Evolutionary conservation across 78 protist species (phyloP), one percentile per base, ranked within the genome.

Genomic region (Bodo saltans): DNA sequence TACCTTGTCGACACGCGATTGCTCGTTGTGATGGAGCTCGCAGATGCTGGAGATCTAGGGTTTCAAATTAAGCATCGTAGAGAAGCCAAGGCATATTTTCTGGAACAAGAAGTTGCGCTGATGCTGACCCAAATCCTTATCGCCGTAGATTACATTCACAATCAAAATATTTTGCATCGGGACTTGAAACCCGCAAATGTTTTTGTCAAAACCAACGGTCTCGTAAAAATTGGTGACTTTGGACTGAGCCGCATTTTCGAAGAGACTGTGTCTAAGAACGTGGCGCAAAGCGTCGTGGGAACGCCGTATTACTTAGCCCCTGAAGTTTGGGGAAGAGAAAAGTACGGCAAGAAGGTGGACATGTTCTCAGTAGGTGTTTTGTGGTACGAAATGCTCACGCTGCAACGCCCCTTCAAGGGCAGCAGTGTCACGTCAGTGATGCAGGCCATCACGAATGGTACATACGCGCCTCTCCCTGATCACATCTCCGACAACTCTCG

Each of bases 291-390:
- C 1, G 30, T 68, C 37, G 0, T 35, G 26, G 90, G 90, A 35
- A 94, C 94, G 40, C 97, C 94, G 25, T 90, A 83, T 82, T 94
- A 91, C 84, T 30, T 91, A 27, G 75, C 89, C 40, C 97, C 94
- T 21, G 94, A 94, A 82, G n/a, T 90, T 0, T 87, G 90, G 92
- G 1, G 17, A n/a, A 0, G 29, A 11, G 71, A n/a, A 72, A 88
- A 88, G 17, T 93, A 95, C 85, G 88, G 90, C 85, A 86, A 87
- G 68, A 90, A 90, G 72, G 78, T 88, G 67, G 98, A 95, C 85
- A 78, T 92, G 71, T 95, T 95, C 96, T 85, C 95, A 0, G 89
- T 95, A 25, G 97, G 95, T 12, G 84, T 70, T 42, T 2, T 91
- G 17, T 68, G 88, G 33, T 90, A 89, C 82, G 96, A 91, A 81